phyloP scores from a whole-genome alignment of 352 stramenopile genomes.

The Halophytophthora batemanensis region DNA sequence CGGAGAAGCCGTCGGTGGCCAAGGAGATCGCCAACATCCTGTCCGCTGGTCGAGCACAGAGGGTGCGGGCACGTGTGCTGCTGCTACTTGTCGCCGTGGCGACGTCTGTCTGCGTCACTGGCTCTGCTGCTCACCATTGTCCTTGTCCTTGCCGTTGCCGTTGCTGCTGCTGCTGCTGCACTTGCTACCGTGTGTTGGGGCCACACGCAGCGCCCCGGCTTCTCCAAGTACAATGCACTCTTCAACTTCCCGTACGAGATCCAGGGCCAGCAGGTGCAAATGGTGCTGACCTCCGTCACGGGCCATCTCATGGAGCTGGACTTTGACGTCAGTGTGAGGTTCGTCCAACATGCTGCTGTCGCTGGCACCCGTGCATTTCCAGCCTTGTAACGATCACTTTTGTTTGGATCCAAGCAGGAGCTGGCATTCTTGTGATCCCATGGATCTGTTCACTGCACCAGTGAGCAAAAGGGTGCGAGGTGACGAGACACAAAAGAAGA shows the following conservation, averaged over 20 bases:
- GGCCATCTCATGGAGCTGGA: conserved; percentile 98
- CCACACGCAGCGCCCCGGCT: conserved; percentile 43
- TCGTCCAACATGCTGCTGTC: conserved; percentile 4
- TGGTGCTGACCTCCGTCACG: conserved; percentile 96
- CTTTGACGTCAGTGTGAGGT: conserved; percentile 85
- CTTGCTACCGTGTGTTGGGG: background rate
- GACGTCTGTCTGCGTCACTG: background rate
- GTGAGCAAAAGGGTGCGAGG: conserved; percentile 80
- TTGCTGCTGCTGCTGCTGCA: background rate
- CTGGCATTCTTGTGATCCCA: conserved; percentile 93
- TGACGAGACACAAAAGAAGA: conserved; percentile 85
- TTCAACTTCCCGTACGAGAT: conserved; percentile 91
- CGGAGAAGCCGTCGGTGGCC: conserved; percentile 99
- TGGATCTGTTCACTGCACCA: conserved; percentile 92
- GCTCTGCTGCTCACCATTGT: conserved; percentile 1
- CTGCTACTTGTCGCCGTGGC: background rate
- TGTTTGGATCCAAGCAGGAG: conserved; percentile 51
- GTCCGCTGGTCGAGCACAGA: conserved; percentile 51
- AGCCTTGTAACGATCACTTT: conserved; percentile 9
- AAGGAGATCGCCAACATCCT: conserved; percentile 96
- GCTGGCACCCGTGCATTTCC: conserved; percentile 80
- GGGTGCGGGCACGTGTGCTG: conserved; percentile 38
- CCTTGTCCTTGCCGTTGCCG: background rate
- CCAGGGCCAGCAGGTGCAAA: conserved; percentile 78
- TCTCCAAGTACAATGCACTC: conserved; percentile 89